Conservation (phyloP, 2,329 filamentous ascomycete genomes). For the Neopestalotiopsis sp. region DNA sequence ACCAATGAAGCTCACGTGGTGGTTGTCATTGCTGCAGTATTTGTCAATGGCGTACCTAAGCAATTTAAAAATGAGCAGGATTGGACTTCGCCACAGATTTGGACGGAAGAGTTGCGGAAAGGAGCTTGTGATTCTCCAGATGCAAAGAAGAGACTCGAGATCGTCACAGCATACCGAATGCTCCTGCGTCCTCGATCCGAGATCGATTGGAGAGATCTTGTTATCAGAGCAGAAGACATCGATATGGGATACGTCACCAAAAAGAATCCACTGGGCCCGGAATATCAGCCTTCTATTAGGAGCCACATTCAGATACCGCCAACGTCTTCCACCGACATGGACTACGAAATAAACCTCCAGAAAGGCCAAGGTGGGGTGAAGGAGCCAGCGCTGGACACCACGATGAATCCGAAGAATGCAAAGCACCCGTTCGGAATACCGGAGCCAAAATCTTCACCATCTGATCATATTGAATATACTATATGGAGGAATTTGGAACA, state of each 20-base stretch:
- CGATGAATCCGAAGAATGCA: too few species aligned
- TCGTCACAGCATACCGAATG: conserved; percentile 5
- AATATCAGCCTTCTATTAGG: too few species aligned
- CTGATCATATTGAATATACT: conserved; percentile 14
- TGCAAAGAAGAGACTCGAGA: conserved; percentile 3
- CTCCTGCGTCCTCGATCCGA: neutral
- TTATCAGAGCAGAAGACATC: neutral
- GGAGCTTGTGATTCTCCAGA: too few species aligned
- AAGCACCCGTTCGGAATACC: too few species aligned
- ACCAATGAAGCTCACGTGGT: neutral
- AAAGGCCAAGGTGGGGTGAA: too few species aligned
- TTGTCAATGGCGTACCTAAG: neutral
- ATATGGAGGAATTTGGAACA: conserved; percentile 21
- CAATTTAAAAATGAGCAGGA: neutral
- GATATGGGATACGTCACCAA: too few species aligned
- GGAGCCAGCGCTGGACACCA: too few species aligned
- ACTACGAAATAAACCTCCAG: too few species aligned
- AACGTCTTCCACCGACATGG: too few species aligned
- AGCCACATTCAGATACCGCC: too few species aligned
- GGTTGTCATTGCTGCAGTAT: neutral
- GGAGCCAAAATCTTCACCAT: neutral
- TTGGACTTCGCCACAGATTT: neutral
- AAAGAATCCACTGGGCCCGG: too few species aligned
- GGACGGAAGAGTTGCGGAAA: neutral
- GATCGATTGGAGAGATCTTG: neutral